Base-by-base conservation (phyloP, 202 grass and related monocot genomes). In the Setaria italica region DNA sequence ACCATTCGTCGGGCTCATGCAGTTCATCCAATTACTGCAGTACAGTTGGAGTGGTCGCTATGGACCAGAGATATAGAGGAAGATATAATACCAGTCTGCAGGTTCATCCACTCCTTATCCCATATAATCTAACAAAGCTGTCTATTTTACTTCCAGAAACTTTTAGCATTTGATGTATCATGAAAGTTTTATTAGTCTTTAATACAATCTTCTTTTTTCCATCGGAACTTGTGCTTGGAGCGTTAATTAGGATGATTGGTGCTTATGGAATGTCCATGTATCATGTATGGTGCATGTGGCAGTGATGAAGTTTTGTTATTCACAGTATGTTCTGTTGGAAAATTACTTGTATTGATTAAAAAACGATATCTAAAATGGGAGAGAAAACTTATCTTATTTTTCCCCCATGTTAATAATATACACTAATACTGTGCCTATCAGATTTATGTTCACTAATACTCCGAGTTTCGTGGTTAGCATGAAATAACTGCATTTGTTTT, bases 41-140 rank as follows among this genome's bases (percentile, higher is more conserved):
- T 95, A 39, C 91, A 98, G 78, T 87, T 98, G 34, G 93, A 94
- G 76, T 98, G 90, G 88, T 95, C 93, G 43, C 69, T 95, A 12
- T 95, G 91, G 93, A 94, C 96, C 54, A 88, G 90, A 72, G 93
- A 94, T 49, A 90, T 95, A 84, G 95, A 98, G 75, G 93, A 94
- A 62, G 85, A 90, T 35, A 91, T 95, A 67, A 85, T 95, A 41
- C 91, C 93, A 51, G 63, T 94, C 32, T 98, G 95, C 95, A 92
- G 89, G 95, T 98, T 84, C 60, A 54, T 80, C 9, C 56, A 55
- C 33, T 80, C 19, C 32, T 4, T 56, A 33, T 62, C 11, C 30
- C 19, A 33, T 64, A 37, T 76, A 48, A 34, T 72, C 70, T 42
- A 77, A 6, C 58, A 57, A 65, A 76, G 21, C 33, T 70, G 8